Evolutionary conservation across 2,329 filamentous ascomycete species (phyloP).

Genomic region (Stromatinia cepivora): DNA sequence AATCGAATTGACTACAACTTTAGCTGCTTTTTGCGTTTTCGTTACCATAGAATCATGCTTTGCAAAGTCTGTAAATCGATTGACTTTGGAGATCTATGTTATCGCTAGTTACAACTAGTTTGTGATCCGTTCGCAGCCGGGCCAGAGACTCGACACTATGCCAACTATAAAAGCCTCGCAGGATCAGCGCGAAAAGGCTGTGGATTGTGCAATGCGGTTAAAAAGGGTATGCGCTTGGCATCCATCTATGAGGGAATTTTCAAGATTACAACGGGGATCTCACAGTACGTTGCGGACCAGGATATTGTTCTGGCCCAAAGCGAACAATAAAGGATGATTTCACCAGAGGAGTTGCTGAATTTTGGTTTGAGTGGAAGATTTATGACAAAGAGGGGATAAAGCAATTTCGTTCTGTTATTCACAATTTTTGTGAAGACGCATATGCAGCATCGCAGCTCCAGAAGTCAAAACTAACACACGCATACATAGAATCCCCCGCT

Average conservation of each 20-base stretch:
- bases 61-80: background rate
- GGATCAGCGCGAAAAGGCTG: background rate
- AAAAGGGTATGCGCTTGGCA: no score
- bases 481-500: background rate
- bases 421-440: background rate
- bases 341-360: background rate
- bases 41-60: background rate
- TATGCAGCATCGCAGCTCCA: background rate
- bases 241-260: background rate
- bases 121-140: no score
- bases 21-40: background rate
- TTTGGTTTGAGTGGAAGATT: background rate
- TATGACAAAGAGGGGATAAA: background rate
- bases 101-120: background rate
- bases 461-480: background rate
- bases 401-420: background rate
- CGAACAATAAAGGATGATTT: background rate
- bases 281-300: background rate
- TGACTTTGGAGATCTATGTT: background rate
- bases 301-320: background rate
- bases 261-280: background rate
- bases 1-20: background rate
- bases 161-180: background rate
- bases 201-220: background rate
- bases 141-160: background rate